Evolutionary conservation across 2,329 filamentous ascomycete species (phyloP).

Genomic region (Apiospora koreana): DNA sequence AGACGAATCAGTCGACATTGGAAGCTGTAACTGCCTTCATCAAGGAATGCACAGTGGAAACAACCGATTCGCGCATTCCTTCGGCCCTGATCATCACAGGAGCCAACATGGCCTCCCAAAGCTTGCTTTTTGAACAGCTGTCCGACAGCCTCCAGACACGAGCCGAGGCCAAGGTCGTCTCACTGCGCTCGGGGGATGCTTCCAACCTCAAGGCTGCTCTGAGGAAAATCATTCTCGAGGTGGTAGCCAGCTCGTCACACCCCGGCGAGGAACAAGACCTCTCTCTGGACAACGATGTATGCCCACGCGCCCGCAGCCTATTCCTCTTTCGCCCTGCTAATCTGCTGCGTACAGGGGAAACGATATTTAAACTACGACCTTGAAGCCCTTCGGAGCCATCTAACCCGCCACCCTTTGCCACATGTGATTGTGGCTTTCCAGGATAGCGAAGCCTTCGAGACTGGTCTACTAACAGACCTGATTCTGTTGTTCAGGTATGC

Average conservation of each 20-base stretch:
- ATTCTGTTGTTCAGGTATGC: slow-evolving; percentile 65
- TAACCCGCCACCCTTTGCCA: slow-evolving; percentile 51
- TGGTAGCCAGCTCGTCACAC: slow-evolving; percentile 48
- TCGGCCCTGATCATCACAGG: slow-evolving; percentile 76
- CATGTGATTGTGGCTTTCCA: slow-evolving; percentile 74
- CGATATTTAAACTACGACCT: slow-evolving; percentile 79
- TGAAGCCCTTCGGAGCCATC: slow-evolving; percentile 65
- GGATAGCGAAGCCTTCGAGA: slow-evolving; percentile 82
- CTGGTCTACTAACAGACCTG: slow-evolving; percentile 68
- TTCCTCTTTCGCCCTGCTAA: background rate
- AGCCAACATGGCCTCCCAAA: slow-evolving; percentile 75
- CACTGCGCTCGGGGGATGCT: slow-evolving; percentile 70
- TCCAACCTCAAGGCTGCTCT: slow-evolving; percentile 72
- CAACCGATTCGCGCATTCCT: slow-evolving; percentile 46
- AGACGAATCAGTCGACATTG: slow-evolving; percentile 62
- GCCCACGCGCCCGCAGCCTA: slow-evolving; percentile 20
- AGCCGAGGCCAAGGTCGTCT: slow-evolving; percentile 58
- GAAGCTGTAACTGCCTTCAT: slow-evolving; percentile 60
- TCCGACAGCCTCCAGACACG: slow-evolving; percentile 53
- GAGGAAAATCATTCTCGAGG: slow-evolving; percentile 72
- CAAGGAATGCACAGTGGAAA: background rate
- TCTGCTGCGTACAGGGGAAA: slow-evolving; percentile 47
- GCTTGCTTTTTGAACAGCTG: slow-evolving; percentile 72
- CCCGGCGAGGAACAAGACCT: slow-evolving; percentile 56
- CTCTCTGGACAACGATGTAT: slow-evolving; percentile 48